phyloP scores from a whole-genome alignment of 768 basidiomycete species.

The Serendipita sp. region DNA sequence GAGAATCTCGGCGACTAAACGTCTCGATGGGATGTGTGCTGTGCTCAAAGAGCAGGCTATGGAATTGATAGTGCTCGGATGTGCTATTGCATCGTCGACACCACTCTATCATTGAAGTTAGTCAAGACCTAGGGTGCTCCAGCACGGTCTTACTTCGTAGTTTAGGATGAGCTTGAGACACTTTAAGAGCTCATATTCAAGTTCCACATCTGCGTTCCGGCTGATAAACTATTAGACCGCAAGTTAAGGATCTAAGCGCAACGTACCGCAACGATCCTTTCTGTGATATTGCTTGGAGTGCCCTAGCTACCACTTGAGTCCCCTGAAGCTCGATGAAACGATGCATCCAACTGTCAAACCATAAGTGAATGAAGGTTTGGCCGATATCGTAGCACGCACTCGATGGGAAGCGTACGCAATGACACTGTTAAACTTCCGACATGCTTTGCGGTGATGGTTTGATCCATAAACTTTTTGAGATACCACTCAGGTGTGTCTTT shows the following conservation, averaged over 20 bases:
- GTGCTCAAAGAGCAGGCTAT: slow-evolving; percentile 72
- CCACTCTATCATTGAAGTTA: slow-evolving; percentile 31
- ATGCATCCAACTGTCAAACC: slow-evolving; percentile 50
- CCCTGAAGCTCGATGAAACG: slow-evolving; percentile 62
- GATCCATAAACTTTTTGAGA: slow-evolving; percentile 76
- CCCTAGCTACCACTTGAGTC: slow-evolving; percentile 70
- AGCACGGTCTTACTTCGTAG: slow-evolving; percentile 24
- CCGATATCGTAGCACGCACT: slow-evolving; percentile 28
- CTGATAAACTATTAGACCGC: slow-evolving; percentile 19
- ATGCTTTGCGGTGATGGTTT: slow-evolving; percentile 66
- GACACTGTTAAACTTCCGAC: slow-evolving; percentile 60
- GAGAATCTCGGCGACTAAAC: slow-evolving; percentile 63
- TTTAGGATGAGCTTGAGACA: slow-evolving; percentile 75
- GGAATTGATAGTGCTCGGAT: slow-evolving; percentile 57
- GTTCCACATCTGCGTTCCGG: slow-evolving; percentile 41
- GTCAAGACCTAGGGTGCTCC: slow-evolving; percentile 8
- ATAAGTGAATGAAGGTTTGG: slow-evolving; percentile 14
- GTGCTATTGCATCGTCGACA: slow-evolving; percentile 54
- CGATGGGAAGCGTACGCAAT: slow-evolving; percentile 62
- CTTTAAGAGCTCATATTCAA: slow-evolving; percentile 83
- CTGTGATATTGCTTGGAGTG: slow-evolving; percentile 56
- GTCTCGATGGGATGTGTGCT: slow-evolving; percentile 60
- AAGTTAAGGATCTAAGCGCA: not conserved
- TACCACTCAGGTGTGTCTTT: slow-evolving; percentile 85
- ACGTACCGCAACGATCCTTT: slow-evolving; percentile 46